A percentile compares a stretch with the other conserved stretches of the same genome.
Evolutionary conservation across 2,329 filamentous ascomycete genomes (phyloP).

Genomic region (Chaetomium strumarium): DNA sequence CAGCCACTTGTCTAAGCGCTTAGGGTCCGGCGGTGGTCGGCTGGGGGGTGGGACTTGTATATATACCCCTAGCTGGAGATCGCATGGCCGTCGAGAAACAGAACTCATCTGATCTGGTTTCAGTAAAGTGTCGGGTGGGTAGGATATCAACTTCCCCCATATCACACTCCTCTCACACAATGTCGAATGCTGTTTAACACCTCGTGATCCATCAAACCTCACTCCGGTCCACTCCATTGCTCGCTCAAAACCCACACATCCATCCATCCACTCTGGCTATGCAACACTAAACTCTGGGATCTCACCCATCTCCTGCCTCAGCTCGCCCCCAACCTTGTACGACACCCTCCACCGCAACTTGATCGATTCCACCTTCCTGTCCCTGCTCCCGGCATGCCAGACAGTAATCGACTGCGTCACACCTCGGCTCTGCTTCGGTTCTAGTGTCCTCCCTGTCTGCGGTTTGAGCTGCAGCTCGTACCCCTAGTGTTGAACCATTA

Average conservation of each 20-base stretch:
- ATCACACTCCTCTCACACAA: background rate
- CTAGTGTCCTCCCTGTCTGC: conserved; percentile 72
- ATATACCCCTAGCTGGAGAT: too few relatives aligned
- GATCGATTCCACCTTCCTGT: conserved; percentile 65
- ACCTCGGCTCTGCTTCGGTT: conserved; percentile 65
- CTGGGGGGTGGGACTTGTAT: too few relatives aligned
- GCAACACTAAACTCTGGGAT: conserved; percentile 72
- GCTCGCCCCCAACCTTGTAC: conserved; percentile 63
- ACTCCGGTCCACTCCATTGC: background rate
- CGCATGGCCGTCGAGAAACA: too few relatives aligned
- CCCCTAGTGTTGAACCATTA: conserved; percentile 46
- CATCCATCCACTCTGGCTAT: conserved; percentile 32
- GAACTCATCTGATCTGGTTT: too few relatives aligned
- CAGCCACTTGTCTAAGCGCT: too few relatives aligned
- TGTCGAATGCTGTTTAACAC: background rate
- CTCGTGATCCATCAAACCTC: background rate
- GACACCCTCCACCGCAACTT: conserved; percentile 87
- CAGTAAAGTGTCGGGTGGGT: too few relatives aligned
- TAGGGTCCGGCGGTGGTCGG: too few relatives aligned
- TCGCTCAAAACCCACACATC: background rate
- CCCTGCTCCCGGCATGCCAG: conserved; percentile 62
- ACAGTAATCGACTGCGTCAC: conserved; percentile 78
- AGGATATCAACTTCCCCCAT: too few relatives aligned
- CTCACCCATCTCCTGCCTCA: conserved; percentile 76
- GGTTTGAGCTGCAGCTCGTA: conserved; percentile 77